These are phyloP conservation scores for Ogataea pignaliae DNA, from an alignment of 805 yeast species.

Conservation along the genomic window DNA sequence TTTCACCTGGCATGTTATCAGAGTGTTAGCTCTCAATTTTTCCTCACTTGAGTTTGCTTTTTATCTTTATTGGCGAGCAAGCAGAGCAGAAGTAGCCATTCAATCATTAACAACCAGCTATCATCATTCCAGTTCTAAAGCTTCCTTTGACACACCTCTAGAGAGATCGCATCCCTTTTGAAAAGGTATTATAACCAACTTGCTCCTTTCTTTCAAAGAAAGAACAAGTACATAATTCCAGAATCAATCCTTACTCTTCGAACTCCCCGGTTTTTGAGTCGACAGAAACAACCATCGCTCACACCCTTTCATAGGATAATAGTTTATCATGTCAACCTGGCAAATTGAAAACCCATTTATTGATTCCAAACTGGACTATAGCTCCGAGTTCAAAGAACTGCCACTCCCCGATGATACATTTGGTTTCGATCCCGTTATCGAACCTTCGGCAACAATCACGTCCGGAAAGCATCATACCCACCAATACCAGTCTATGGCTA, in stretches of 20 bases:
- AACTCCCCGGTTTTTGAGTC: too few species aligned
- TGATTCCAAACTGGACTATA: conserved; percentile 32
- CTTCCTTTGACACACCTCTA: too few species aligned
- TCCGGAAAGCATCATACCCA: conserved; percentile 3
- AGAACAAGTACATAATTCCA: neutral
- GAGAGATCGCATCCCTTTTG: neutral
- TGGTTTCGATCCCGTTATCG: conserved; percentile 28
- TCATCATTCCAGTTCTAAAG: too few species aligned
- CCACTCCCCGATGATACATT: conserved; percentile 55
- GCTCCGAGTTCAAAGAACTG: conserved; percentile 31
- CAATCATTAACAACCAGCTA: too few species aligned
- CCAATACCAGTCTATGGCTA: neutral
- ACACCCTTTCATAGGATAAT: too few species aligned
- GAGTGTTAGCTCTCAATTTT: neutral
- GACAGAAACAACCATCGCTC: too few species aligned
- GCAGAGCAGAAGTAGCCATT: too few species aligned
- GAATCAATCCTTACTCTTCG: too few species aligned
- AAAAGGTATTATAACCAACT: neutral
- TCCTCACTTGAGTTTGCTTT: neutral
- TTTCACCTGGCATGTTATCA: too few species aligned
- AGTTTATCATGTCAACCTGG: conserved; percentile 11
- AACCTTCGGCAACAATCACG: conserved; percentile 19
- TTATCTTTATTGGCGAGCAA: too few species aligned
- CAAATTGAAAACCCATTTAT: conserved; percentile 22
- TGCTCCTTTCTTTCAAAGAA: neutral